Conservation (phyloP, 116 monocot genomes). For the Trichopus zeylanicus region DNA sequence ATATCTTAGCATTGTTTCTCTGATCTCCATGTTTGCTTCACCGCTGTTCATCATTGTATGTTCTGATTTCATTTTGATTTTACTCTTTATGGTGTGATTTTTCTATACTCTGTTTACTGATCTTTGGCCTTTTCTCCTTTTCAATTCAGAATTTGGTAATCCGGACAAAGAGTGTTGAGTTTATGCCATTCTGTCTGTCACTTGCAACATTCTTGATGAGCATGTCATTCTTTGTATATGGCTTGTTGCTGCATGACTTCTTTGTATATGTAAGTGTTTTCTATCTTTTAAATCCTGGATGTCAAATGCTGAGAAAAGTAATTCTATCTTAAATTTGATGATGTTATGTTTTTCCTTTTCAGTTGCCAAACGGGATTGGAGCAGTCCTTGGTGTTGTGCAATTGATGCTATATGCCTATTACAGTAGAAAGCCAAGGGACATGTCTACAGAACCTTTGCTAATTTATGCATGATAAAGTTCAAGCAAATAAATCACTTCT, state of each 20-base stretch:
- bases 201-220: conserved; percentile 93
- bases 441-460: conserved; percentile 33
- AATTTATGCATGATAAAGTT: neutral
- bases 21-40: conserved; percentile 95
- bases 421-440: conserved; percentile 32
- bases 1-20: conserved; percentile 77
- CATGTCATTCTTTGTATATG: conserved; percentile 83
- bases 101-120: neutral
- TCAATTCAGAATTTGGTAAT: conserved; percentile 75
- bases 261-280: conserved; percentile 75
- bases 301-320: neutral
- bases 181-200: conserved; percentile 94
- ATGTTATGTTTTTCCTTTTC: conserved; percentile 9
- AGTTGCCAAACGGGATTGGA: conserved; percentile 92
- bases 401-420: conserved; percentile 63
- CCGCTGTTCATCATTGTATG: conserved; percentile 86
- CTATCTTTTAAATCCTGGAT: neutral
- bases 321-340: neutral
- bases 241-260: conserved; percentile 64
- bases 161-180: conserved; percentile 76
- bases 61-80: neutral
- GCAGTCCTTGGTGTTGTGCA: conserved; percentile 51
- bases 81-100: no score
- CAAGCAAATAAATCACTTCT: neutral
- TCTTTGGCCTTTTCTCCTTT: neutral